Evolutionary conservation across 768 basidiomycete genomes (phyloP).

Genomic region (Kwoniella newhampshirensis): DNA sequence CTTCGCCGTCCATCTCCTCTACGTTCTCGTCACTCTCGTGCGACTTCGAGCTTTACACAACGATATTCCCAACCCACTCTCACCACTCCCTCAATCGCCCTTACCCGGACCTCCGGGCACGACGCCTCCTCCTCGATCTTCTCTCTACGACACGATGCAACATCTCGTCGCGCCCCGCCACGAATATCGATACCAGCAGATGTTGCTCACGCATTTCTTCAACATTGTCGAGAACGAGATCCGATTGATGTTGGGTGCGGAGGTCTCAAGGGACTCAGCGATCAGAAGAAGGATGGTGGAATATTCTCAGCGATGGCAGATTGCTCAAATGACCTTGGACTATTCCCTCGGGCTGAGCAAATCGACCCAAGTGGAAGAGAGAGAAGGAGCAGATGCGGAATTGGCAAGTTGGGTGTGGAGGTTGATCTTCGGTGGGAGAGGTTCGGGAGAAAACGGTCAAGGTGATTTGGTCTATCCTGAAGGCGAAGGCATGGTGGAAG

Average conservation of each 20-base stretch:
- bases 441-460: constrained; percentile 16
- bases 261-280: constrained; percentile 62
- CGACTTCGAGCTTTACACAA: constrained; percentile 70
- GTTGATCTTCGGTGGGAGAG: constrained; percentile 81
- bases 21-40: constrained; percentile 85
- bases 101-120: constrained; percentile 21
- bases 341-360: constrained; percentile 67
- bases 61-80: constrained; percentile 14
- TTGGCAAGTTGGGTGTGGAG: constrained; percentile 88
- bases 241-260: constrained; percentile 67
- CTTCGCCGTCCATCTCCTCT: constrained; percentile 90
- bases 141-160: constrained; percentile 8
- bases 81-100: constrained; percentile 36
- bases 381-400: constrained; percentile 72
- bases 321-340: constrained; percentile 64
- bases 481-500: constrained; percentile 24
- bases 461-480: constrained; percentile 26
- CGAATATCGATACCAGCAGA: constrained; percentile 21
- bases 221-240: constrained; percentile 88
- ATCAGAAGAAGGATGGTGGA: constrained; percentile 18
- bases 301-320: constrained; percentile 16
- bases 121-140: constrained; percentile 7
- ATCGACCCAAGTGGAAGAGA: constrained; percentile 64
- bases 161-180: constrained; percentile 8
- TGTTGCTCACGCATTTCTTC: constrained; percentile 89